phyloP scores from a whole-genome alignment of 805 yeast genomes.

The Blastobotrys parvus region DNA sequence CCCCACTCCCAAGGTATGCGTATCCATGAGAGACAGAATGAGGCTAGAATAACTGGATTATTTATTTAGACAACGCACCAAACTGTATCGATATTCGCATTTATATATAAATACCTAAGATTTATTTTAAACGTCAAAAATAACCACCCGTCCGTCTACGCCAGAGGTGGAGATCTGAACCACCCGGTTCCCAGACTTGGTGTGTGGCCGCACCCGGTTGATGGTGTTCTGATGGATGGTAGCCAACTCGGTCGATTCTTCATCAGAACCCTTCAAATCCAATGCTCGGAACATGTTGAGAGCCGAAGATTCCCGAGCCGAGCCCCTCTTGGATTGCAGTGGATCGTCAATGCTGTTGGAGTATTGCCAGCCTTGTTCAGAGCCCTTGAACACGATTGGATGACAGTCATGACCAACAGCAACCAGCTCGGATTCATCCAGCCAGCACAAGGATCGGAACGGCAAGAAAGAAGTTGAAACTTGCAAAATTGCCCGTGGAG shows the following conservation, averaged over 20 bases:
- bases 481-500: slow-evolving; percentile 51
- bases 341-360: slow-evolving; percentile 57
- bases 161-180: slow-evolving; percentile 68
- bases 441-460: slow-evolving; percentile 66
- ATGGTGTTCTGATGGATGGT: slow-evolving; percentile 90
- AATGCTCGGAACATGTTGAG: slow-evolving; percentile 90
- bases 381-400: slow-evolving; percentile 76
- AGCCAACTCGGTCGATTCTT: slow-evolving; percentile 40
- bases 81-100: too few species aligned
- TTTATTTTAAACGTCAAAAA: slow-evolving; percentile 50
- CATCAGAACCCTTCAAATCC: slow-evolving; percentile 82
- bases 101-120: too few species aligned
- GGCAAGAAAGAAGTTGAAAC: slow-evolving; percentile 69
- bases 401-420: slow-evolving; percentile 92
- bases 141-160: slow-evolving; percentile 84
- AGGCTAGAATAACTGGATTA: too few species aligned
- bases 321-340: slow-evolving; percentile 28
- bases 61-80: too few species aligned
- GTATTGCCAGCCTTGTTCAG: slow-evolving; percentile 51
- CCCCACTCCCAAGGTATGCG: too few species aligned
- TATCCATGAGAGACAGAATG: too few species aligned
- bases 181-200: slow-evolving; percentile 38
- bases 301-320: slow-evolving; percentile 41
- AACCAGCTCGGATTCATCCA: slow-evolving; percentile 55
- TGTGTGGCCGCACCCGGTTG: slow-evolving; percentile 48